Conservation (phyloP, 805 yeast genomes). For the Priceomyces haplophilus region DNA sequence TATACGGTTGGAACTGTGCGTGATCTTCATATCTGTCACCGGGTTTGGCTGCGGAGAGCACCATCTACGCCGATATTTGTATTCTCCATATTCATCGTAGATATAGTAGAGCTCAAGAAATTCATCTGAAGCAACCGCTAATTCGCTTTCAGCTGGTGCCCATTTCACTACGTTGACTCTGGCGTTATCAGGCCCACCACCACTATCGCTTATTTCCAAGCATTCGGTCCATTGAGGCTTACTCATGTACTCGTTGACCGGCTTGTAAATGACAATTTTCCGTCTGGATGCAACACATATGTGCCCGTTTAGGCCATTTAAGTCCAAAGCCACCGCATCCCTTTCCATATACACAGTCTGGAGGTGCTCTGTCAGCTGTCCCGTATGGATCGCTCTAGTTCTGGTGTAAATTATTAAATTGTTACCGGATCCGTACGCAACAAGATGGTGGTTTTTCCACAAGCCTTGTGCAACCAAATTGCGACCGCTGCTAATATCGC, state of each 20-base stretch:
- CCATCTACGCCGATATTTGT: conserved; percentile 42
- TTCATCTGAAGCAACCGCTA: conserved; percentile 55
- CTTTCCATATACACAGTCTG: conserved; percentile 73
- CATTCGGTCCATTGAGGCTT: conserved; percentile 46
- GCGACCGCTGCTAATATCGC: conserved; percentile 65
- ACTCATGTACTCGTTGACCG: conserved; percentile 49
- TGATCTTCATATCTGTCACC: conserved; percentile 52
- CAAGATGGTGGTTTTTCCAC: conserved; percentile 65
- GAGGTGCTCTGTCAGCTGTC: conserved; percentile 34
- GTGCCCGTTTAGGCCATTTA: conserved; percentile 58
- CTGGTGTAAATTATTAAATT: conserved; percentile 56
- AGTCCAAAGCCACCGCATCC: conserved; percentile 65
- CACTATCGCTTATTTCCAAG: too few species aligned
- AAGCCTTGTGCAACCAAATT: conserved; percentile 55
- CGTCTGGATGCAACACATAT: conserved; percentile 51
- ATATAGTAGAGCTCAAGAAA: conserved; percentile 54
- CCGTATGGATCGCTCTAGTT: conserved; percentile 11
- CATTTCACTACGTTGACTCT: conserved; percentile 46
- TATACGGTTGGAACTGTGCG: conserved; percentile 66
- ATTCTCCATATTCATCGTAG: conserved; percentile 43
- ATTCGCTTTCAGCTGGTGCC: conserved; percentile 53
- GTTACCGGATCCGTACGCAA: conserved; percentile 85
- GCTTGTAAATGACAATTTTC: conserved; percentile 50
- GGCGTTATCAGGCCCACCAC: too few species aligned
- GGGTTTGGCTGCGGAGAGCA: conserved; percentile 56